These are phyloP conservation scores for Geotrichum reessii DNA, from an alignment of 1,139 yeast genomes.

Conservation along the genomic window DNA sequence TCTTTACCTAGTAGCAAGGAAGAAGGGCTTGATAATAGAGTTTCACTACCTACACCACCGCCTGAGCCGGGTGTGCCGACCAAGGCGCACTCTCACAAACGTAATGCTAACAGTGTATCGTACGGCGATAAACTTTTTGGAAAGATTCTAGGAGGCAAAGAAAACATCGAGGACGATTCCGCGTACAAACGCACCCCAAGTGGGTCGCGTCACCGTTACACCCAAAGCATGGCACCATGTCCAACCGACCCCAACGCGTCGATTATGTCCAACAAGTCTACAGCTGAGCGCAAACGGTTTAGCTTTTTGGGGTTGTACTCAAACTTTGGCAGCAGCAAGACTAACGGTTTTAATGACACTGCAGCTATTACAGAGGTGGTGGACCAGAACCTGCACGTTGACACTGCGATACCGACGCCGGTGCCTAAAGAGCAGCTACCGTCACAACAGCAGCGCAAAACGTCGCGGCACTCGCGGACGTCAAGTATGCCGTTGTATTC, in stretches of 20 bases:
- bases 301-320: constrained; percentile 26
- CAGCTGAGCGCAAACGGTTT: constrained; percentile 27
- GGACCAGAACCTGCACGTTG: background rate
- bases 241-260: background rate
- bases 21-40: background rate
- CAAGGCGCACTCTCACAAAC: background rate
- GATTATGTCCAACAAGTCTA: constrained; percentile 4
- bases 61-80: background rate
- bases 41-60: background rate
- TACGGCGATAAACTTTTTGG: constrained; percentile 19
- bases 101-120: constrained; percentile 27
- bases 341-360: background rate
- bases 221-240: constrained; percentile 14
- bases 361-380: background rate
- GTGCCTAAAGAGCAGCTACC: background rate
- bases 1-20: background rate
- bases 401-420: background rate
- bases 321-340: constrained; percentile 18
- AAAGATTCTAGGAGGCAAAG: background rate
- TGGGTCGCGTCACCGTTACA: constrained; percentile 8
- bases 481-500: background rate
- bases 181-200: background rate
- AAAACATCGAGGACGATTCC: background rate
- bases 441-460: background rate
- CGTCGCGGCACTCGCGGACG: background rate